Percentiles rank a stretch among this genome's conserved stretches.
These are phyloP conservation scores for Anacardium occidentale DNA, from an alignment of 345 rosid genomes.

Conservation along the genomic window DNA sequence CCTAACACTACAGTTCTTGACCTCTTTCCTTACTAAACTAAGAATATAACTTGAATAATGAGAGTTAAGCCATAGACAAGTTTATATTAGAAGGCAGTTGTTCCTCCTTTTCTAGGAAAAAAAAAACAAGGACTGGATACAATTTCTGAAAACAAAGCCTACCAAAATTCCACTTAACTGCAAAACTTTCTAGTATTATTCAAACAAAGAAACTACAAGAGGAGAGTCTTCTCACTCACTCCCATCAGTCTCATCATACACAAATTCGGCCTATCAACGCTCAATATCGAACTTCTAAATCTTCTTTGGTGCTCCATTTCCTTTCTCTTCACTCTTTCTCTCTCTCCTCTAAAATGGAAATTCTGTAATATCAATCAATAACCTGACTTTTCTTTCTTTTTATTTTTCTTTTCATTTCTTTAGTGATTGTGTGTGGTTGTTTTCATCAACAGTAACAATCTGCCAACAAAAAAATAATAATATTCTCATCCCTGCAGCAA, in stretches of 20 bases:
- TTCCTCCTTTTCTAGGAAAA: conserved; percentile 19
- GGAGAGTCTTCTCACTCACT: conserved; percentile 15
- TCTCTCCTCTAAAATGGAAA: conserved; percentile 27
- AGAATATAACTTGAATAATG: background rate
- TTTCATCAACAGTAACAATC: conserved; percentile 22
- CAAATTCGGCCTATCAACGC: too few relatives aligned
- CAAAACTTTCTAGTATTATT: conserved; percentile 23
- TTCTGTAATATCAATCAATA: conserved; percentile 20
- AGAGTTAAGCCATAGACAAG: background rate
- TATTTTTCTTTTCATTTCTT: background rate
- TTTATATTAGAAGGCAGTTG: conserved; percentile 5
- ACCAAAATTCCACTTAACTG: background rate
- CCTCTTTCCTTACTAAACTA: background rate
- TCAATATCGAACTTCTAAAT: background rate
- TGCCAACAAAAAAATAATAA: background rate
- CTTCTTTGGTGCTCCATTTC: conserved; percentile 17
- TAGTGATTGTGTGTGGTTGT: conserved; percentile 1
- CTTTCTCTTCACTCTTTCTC: conserved; percentile 7
- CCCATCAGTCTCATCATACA: conserved; percentile 30
- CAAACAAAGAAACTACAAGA: conserved; percentile 17
- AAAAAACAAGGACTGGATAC: background rate
- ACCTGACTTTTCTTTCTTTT: background rate
- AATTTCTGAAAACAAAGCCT: conserved; percentile 20
- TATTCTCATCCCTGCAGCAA: conserved; percentile 9
- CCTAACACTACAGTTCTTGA: too few relatives aligned